Percentiles rank a stretch among this genome's conserved stretches.
phyloP scores from a whole-genome alignment of 306 rosid species.

The Pachyrhizus erosus region DNA sequence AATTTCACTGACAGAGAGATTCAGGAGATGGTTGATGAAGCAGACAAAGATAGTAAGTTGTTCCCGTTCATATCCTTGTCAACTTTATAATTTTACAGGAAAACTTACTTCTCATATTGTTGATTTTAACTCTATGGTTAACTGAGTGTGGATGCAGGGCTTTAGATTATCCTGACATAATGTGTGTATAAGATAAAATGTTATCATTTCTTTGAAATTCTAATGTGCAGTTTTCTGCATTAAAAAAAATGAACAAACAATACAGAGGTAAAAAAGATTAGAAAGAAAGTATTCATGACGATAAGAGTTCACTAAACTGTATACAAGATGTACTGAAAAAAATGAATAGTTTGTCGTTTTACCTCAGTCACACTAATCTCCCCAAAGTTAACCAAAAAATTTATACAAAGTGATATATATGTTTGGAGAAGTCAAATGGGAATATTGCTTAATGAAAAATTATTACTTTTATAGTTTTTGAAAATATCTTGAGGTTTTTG shows the following conservation, averaged over 20 bases:
- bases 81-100: slow-evolving; percentile 8
- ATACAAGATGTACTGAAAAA: background rate
- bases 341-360: slow-evolving; percentile 5
- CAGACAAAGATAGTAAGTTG: slow-evolving; percentile 77
- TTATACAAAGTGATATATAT: too few species aligned
- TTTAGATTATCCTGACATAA: background rate
- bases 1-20: slow-evolving; percentile 66
- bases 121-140: background rate
- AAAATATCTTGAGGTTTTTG: too few species aligned
- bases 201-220: too few species aligned
- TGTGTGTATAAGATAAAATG: too few species aligned
- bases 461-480: too few species aligned
- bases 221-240: slow-evolving; percentile 8
- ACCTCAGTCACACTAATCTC: background rate
- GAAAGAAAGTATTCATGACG: background rate
- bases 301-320: background rate
- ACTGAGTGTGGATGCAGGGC: background rate
- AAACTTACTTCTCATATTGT: slow-evolving; percentile 7
- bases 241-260: background rate
- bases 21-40: slow-evolving; percentile 76
- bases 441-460: too few species aligned
- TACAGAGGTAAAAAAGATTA: background rate
- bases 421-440: background rate
- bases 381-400: background rate
- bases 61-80: slow-evolving; percentile 18